A percentile compares a stretch with the other conserved stretches of the same genome.
Conservation (phyloP, 148 eudicot genomes). For the Mesembryanthemum crystallinum region DNA sequence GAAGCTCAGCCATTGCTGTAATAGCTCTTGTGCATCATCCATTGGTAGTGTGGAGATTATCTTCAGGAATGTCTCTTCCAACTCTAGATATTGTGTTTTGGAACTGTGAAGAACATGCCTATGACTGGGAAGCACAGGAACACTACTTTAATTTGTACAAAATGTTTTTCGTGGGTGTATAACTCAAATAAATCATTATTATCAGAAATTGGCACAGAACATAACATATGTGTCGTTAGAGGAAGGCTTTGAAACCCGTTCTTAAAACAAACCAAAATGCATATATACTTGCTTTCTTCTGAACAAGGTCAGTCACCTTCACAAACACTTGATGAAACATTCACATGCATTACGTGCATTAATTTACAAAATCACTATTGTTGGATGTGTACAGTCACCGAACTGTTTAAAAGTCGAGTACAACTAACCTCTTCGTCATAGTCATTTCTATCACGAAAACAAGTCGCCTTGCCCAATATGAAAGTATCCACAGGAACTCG, state of each 20-base stretch:
- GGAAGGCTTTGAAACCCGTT: too few relatives aligned
- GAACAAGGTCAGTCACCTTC: background rate
- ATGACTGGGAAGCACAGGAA: conserved; percentile 42
- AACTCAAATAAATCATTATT: too few relatives aligned
- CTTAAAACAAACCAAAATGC: too few relatives aligned
- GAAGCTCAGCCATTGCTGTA: conserved; percentile 85
- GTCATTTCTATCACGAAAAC: conserved; percentile 81
- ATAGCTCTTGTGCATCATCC: conserved; percentile 65
- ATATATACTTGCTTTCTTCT: too few relatives aligned
- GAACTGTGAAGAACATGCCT: conserved; percentile 46
- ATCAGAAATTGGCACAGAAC: background rate
- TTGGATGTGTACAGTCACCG: background rate
- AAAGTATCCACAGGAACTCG: conserved; percentile 86
- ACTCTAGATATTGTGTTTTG: conserved; percentile 52
- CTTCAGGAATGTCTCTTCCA: conserved; percentile 70
- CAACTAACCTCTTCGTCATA: conserved; percentile 82
- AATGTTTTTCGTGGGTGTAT: too few relatives aligned
- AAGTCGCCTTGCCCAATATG: conserved; percentile 76
- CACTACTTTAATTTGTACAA: too few relatives aligned
- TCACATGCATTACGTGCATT: conserved; percentile 1
- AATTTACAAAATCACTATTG: background rate
- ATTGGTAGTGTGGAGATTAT: conserved; percentile 80
- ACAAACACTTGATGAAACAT: background rate
- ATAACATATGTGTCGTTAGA: too few relatives aligned
- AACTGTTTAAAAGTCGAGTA: conserved; percentile 9